Conservation (phyloP, 1,139 yeast genomes). For the Kurtzmaniella quercitrusa region DNA sequence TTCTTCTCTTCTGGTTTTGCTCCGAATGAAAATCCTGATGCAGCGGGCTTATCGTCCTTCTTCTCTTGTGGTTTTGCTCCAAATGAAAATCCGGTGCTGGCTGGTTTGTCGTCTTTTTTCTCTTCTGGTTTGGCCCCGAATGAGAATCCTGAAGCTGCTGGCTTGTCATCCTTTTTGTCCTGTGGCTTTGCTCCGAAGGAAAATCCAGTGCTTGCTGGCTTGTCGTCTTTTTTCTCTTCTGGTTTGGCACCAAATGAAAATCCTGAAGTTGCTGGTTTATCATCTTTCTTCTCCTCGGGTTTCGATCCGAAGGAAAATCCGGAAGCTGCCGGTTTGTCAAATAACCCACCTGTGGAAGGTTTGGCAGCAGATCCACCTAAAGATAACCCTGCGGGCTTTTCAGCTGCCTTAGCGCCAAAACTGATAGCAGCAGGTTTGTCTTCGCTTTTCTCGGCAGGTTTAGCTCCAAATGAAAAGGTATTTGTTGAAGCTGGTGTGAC, state of each 20-base stretch:
- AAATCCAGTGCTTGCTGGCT: constrained; percentile 12
- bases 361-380: constrained; percentile 18
- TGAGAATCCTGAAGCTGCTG: constrained; percentile 11
- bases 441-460: constrained; percentile 9
- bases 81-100: constrained; percentile 10
- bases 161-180: constrained; percentile 11
- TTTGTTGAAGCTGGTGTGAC: constrained; percentile 12
- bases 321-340: constrained; percentile 9
- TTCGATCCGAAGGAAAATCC: constrained; percentile 22
- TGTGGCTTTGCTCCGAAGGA: constrained; percentile 12
- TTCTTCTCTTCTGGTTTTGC: constrained; percentile 17
- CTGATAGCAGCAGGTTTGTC: constrained; percentile 12
- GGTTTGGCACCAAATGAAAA: constrained; percentile 25
- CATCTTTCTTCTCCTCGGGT: constrained; percentile 11
- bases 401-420: constrained; percentile 8
- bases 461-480: constrained; percentile 12
- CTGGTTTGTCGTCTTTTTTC: constrained; percentile 14
- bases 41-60: constrained; percentile 10
- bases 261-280: constrained; percentile 10
- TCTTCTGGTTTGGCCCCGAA: constrained; percentile 18
- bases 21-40: constrained; percentile 22
- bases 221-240: constrained; percentile 13
- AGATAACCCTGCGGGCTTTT: constrained; percentile 10
- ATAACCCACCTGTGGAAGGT: constrained; percentile 14
- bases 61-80: constrained; percentile 21